Percentiles rank a stretch among this genome's conserved stretches.
phyloP scores from a whole-genome alignment of 2,329 filamentous ascomycete species.

The Pseudogymnoascus sp. region DNA sequence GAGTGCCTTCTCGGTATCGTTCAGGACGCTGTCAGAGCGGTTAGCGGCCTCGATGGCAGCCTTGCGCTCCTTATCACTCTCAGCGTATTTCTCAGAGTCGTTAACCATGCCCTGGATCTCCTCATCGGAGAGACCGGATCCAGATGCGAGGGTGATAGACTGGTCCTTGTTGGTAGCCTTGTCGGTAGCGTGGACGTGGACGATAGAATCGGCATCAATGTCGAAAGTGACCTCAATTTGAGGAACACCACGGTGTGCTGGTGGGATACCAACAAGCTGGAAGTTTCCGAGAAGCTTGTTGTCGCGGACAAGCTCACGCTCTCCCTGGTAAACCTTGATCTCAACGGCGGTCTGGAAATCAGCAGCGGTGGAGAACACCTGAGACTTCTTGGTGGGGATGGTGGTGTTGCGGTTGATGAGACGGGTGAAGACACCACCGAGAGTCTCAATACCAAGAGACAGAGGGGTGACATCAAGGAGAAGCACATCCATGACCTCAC shows the following conservation, averaged over 20 bases:
- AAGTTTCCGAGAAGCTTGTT: constrained; percentile 99
- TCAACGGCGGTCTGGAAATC: constrained; percentile 98
- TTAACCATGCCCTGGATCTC: constrained; percentile 98
- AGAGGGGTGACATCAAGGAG: constrained; percentile 93
- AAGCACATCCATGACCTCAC: constrained; percentile 92
- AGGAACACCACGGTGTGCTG: constrained; percentile 90
- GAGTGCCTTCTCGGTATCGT: constrained; percentile 96
- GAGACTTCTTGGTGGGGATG: constrained; percentile 98
- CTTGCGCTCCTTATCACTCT: constrained; percentile 95
- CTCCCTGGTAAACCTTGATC: constrained; percentile 99
- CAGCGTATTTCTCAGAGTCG: constrained; percentile 94
- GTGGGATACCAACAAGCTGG: constrained; percentile 95
- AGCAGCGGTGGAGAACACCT: constrained; percentile 93
- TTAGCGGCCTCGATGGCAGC: constrained; percentile 91
- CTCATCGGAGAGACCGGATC: constrained; percentile 86
- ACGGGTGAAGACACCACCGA: constrained; percentile 94
- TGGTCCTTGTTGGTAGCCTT: constrained; percentile 99
- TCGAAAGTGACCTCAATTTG: constrained; percentile 98
- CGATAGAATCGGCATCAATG: constrained; percentile 95
- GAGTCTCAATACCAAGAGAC: constrained; percentile 96
- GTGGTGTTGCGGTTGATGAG: constrained; percentile 99
- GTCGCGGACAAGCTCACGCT: constrained; percentile 96
- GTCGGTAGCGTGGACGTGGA: constrained; percentile 97
- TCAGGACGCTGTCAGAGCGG: constrained; percentile 89
- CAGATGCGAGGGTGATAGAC: constrained; percentile 97